Conservation (phyloP, 1,139 yeast genomes). For the Taphrina communis region DNA sequence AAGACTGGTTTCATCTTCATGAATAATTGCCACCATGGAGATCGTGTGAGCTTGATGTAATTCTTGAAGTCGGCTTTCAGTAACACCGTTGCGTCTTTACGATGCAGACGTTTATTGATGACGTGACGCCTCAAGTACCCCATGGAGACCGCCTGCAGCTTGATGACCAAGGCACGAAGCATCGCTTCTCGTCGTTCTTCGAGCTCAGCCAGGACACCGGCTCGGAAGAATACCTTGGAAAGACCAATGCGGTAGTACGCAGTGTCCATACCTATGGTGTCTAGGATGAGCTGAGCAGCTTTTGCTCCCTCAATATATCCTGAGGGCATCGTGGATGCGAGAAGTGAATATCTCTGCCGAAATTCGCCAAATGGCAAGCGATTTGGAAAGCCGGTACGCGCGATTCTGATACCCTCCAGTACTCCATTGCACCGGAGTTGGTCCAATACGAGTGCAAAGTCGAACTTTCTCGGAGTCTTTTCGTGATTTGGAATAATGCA, state of each 20-base stretch:
- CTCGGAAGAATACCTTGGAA: conserved; percentile 92
- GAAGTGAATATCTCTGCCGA: conserved; percentile 70
- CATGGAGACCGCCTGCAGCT: conserved; percentile 70
- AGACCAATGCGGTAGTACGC: conserved; percentile 76
- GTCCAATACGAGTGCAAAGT: conserved; percentile 76
- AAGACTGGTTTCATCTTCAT: conserved; percentile 76
- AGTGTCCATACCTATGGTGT: conserved; percentile 65
- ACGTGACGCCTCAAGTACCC: conserved; percentile 67
- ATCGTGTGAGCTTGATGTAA: conserved; percentile 61
- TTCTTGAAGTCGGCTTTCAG: conserved; percentile 67
- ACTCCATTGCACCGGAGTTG: conserved; percentile 98
- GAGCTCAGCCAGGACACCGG: conserved; percentile 91
- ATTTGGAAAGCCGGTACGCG: conserved; percentile 96
- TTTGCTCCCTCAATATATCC: conserved; percentile 59
- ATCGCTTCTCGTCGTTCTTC: conserved; percentile 78
- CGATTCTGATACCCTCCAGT: conserved; percentile 94
- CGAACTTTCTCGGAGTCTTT: conserved; percentile 73
- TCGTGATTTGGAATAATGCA: conserved; percentile 89
- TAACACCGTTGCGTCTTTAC: conserved; percentile 73
- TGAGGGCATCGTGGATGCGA: conserved; percentile 57
- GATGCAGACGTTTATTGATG: conserved; percentile 61
- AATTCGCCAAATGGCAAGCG: conserved; percentile 84
- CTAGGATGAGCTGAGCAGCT: conserved; percentile 71
- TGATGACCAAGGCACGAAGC: conserved; percentile 62
- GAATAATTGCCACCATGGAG: conserved; percentile 83